These are phyloP conservation scores for Phascolomyces articulosus DNA, from an alignment of 371 early-diverging fungal genomes.

Conservation along the genomic window DNA sequence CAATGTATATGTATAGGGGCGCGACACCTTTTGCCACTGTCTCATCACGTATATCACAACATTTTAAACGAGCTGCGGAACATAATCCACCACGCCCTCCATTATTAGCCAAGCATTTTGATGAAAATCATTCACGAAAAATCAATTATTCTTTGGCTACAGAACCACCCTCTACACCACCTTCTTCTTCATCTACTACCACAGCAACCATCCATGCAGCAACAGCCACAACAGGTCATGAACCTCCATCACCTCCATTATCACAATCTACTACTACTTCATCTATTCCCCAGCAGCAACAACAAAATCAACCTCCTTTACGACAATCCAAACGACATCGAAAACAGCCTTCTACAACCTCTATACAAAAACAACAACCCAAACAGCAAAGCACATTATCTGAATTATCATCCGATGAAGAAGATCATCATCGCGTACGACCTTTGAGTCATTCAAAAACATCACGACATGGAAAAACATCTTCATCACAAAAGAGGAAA, in stretches of 20 bases:
- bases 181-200: neutral
- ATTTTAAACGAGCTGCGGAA: slow-evolving; percentile 78
- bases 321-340: slow-evolving; percentile 11
- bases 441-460: neutral
- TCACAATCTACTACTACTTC: slow-evolving; percentile 1
- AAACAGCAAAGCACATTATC: neutral
- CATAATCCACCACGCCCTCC: slow-evolving; percentile 80
- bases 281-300: neutral
- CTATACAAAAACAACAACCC: neutral
- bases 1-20: slow-evolving; percentile 44
- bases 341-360: no score
- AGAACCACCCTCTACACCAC: slow-evolving; percentile 18
- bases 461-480: slow-evolving; percentile 1
- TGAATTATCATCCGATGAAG: neutral
- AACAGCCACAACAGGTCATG: neutral
- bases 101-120: slow-evolving; percentile 71
- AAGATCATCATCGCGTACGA: neutral
- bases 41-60: slow-evolving; percentile 85
- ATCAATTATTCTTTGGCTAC: slow-evolving; percentile 78
- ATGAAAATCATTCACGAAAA: slow-evolving; percentile 76
- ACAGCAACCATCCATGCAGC: slow-evolving; percentile 1
- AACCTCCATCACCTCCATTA: slow-evolving; percentile 5
- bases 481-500: neutral
- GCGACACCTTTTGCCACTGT: slow-evolving; percentile 87
- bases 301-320: neutral